Evolutionary conservation across 139 green algal genomes (phyloP), one percentile per base, ranked within the genome.

Genomic region (Nannochloris sp.): DNA sequence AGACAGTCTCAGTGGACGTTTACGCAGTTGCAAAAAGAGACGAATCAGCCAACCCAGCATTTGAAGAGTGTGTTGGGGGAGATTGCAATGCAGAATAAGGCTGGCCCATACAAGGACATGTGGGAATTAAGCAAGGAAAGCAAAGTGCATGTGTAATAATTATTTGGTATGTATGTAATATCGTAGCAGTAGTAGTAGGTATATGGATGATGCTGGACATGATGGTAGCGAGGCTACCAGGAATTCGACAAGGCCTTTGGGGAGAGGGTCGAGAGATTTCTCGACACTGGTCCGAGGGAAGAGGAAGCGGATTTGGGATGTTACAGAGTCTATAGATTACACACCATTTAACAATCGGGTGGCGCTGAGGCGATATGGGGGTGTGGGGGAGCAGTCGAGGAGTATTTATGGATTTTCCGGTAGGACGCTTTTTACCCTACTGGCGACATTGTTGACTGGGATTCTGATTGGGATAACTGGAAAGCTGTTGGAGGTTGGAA

Each of bases 401-500:
- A 29, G 18, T 21, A 19, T 51, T 34, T 73, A 60, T 72, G 87
- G 85, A 24, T 89, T 89, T 72, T 87, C 82, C 3, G 86, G 86
- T 19, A 75, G 78, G 49, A 93, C 86, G 0, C 44, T 85, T 1
- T 78, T 78, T 15, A 86, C 86, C 64, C 80, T 88, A 34, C 21
- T 87, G 11, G 75, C 88, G 23, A 91, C 83, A 0, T 60, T 88
- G 1, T 4, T 66, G 1, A 85, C 79, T 4, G 86, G 84, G 24
- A 50, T 93, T 5, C 18, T 85, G 19, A 91, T 87, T 3, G 87
- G 83, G 16, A 36, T 80, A 3, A 72, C 88, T 12, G 82, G 79
- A 0, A 75, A 82, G 0, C 43, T 24, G 4, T 24, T 91, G 37
- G 69, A 67, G 12, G 66, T 66, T 29, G 34, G 14, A 2, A 78